phyloP scores from a whole-genome alignment of 805 yeast species.

The Wickerhamomyces pijperi region DNA sequence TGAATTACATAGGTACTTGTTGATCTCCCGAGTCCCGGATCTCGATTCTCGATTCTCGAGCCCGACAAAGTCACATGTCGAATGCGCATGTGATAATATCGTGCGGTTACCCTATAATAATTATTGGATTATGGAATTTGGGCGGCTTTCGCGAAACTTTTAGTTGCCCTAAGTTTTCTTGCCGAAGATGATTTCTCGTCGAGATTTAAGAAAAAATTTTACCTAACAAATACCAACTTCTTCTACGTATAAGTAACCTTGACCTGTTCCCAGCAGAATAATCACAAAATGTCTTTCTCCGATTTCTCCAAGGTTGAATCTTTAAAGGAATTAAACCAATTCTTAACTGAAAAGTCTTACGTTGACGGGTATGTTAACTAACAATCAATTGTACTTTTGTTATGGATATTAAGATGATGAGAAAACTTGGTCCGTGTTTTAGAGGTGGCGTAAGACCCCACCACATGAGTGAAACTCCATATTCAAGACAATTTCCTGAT shows the following conservation, averaged over 20 bases:
- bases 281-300: conserved; percentile 52
- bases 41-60: too few species aligned
- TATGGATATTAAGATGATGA: conserved; percentile 40
- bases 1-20: too few species aligned
- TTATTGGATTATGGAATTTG: too few species aligned
- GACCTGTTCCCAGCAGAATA: not conserved
- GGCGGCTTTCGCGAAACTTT: not conserved
- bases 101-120: not conserved
- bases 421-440: conserved; percentile 89
- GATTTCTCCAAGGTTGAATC: conserved; percentile 75
- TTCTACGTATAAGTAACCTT: not conserved
- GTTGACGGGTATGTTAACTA: conserved; percentile 75
- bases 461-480: conserved; percentile 77
- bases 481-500: conserved; percentile 32
- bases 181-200: not conserved
- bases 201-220: not conserved
- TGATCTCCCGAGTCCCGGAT: too few species aligned
- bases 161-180: not conserved
- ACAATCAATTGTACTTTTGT: not conserved
- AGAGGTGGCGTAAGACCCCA: conserved; percentile 94
- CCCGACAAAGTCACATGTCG: too few species aligned
- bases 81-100: too few species aligned
- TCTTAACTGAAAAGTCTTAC: conserved; percentile 89
- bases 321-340: conserved; percentile 64
- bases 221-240: too few species aligned